A percentile compares a stretch with the other conserved stretches of the same genome.
phyloP scores from a whole-genome alignment of 495 filamentous ascomycete species.

The Filosporella fistucella region DNA sequence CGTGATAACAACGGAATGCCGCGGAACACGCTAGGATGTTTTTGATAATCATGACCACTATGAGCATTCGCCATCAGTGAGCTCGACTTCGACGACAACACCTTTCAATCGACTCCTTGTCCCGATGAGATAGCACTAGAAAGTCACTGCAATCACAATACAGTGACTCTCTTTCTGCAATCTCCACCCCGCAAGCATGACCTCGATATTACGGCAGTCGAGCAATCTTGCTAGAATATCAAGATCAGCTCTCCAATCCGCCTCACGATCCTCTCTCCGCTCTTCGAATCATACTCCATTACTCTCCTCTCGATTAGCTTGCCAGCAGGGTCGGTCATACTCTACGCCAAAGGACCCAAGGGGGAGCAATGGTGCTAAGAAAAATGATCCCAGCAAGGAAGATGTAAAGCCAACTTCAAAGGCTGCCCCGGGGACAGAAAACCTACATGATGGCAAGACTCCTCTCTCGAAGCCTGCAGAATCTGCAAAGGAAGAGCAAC shows the following conservation, averaged over 20 bases:
- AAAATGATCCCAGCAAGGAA: conserved; percentile 20
- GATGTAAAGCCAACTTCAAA: conserved; percentile 27
- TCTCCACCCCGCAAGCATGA: conserved; percentile 22
- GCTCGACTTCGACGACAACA: no score
- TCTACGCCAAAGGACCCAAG: conserved; percentile 50
- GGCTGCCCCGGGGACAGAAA: conserved; percentile 38
- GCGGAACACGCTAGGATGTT: no score
- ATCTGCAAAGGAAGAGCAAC: neutral
- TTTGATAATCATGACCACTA: no score
- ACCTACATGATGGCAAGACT: conserved; percentile 33
- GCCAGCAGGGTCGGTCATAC: conserved; percentile 49
- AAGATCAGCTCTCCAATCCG: conserved; percentile 43
- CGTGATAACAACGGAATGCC: no score
- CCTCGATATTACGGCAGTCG: conserved; percentile 50
- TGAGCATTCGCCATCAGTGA: no score
- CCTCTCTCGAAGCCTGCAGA: conserved; percentile 33
- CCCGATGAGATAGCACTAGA: no score
- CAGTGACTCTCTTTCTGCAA: no score
- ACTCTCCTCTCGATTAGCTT: conserved; percentile 40
- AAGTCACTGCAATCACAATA: no score
- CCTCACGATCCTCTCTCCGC: conserved; percentile 37
- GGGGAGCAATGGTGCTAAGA: conserved; percentile 28
- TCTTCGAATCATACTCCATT: conserved; percentile 29
- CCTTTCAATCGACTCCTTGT: no score
- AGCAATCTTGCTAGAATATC: conserved; percentile 57